Conservation (phyloP, 2,329 filamentous ascomycete genomes). For the Epichloe amarillans region DNA sequence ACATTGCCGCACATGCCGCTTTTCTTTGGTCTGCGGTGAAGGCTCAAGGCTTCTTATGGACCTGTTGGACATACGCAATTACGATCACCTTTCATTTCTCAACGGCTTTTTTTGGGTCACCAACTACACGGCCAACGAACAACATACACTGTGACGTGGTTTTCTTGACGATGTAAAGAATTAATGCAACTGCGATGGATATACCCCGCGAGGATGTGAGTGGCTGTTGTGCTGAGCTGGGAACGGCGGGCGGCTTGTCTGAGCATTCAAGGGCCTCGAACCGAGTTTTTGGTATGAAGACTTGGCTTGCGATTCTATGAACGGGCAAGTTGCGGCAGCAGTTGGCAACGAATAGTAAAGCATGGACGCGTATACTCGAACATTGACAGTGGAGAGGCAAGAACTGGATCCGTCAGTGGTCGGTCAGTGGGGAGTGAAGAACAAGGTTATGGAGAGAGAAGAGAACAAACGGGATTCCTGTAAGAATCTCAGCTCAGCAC, state of each 20-base stretch:
- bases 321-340: slow-evolving; percentile 2
- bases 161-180: slow-evolving; percentile 21
- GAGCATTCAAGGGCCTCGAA: not conserved
- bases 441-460: slow-evolving; percentile 9
- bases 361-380: slow-evolving; percentile 4
- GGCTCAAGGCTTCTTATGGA: not conserved
- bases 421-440: slow-evolving; percentile 12
- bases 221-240: slow-evolving; percentile 21
- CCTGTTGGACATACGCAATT: slow-evolving; percentile 9
- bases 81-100: slow-evolving; percentile 14
- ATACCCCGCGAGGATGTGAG: slow-evolving; percentile 27
- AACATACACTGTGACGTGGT: slow-evolving; percentile 21
- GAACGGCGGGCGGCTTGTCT: slow-evolving; percentile 4
- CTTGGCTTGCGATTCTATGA: not conserved
- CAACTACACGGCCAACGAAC: slow-evolving; percentile 16
- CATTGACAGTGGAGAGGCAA: slow-evolving; percentile 19
- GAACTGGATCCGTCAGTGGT: not conserved
- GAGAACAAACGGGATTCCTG: not conserved
- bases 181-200: slow-evolving; percentile 28
- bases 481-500: not conserved
- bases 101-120: slow-evolving; percentile 18
- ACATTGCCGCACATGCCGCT: not conserved
- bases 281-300: not conserved
- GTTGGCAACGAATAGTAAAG: slow-evolving; percentile 3
- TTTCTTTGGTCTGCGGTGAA: not conserved